Base-by-base conservation (phyloP, 2,329 filamentous ascomycete genomes). In the Epichloe festucae region DNA sequence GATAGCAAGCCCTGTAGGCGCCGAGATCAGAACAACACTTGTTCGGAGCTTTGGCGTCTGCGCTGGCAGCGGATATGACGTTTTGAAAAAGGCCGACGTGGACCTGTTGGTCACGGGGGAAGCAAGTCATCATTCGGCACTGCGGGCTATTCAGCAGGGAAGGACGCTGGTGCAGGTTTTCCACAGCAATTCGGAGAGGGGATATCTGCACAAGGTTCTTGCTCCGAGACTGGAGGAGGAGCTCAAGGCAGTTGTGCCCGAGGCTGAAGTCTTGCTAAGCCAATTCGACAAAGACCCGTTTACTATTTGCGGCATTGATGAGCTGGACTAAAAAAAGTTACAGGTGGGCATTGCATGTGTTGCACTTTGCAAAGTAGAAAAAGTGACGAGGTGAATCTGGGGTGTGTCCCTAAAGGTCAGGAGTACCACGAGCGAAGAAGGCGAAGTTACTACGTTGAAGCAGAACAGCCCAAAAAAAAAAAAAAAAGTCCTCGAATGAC, bases 31-130 rank as follows among this genome's bases (percentile, higher is more conserved):
- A 50, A 57, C 58, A 21, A 59, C 64, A 43, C 70, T 64, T 35
- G 82, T 95, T 52, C 70, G 71, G 15, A 85, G 79, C 46, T 82
- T 95, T 10, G 90, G 85, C 5, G 86, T 96, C 39, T 97, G 91
- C 60, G 91, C 93, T 0, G 93, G 93, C 2, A 93, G 87, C 6
- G 93, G 93, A 0, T 85, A 83, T 2, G 80, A 84, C 40, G 76
- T 97, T 19, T 78, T 96, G 53, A 80, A 81, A 55, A 76, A 77
- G 41, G 72, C 82, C 3, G 72, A 79, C 42, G 88, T 89, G 0
- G 89, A 96, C 62, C 67, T 97, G 40, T 69, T 94, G 4, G 87
- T 98, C 59, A 97, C 89, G 0, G 93, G 93, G 2, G 93, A 98
- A 71, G 79, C 97, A 74, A 87, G 81, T 61, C 93, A 98, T 65